Evolutionary conservation across 1,284 basidiomycete species (phyloP), one percentile per base, ranked within the genome.

Genomic region (Tilletia setariae): DNA sequence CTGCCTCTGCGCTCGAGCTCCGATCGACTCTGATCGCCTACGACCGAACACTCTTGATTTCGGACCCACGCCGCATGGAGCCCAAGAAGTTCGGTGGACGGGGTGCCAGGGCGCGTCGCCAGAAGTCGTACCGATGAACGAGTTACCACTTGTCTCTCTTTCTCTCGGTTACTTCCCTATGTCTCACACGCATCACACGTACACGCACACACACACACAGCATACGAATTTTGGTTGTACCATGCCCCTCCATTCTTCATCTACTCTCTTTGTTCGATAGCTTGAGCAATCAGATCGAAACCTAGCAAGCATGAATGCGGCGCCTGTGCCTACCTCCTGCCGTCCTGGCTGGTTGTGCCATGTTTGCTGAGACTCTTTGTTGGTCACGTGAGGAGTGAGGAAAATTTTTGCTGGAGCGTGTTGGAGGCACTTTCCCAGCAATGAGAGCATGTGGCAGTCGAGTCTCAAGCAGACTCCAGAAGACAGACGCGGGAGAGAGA

Each of bases 11-110:
- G 32, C 79, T 81, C 53, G 79, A 81, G 76, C 79, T 82, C 43
- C 79, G 78, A 43, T 78, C 80, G 74, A 75, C 76, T 43, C 78
- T 82, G 66, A 72, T 81, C 66, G 72, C 74, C 67, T 81, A 81
- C 74, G 80, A 81, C 88, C 88, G 96, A 83, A 90, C 92, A 68
- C 87, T 98, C 73, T 86, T 99, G 83, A 96, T 98, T 81, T 94
- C 96, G 77, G 96, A 99, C 86, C 96, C 96, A 80, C 90, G 94
- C 86, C 91, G 94, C 68, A 92, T 92, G 90, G 95, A 98, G 86
- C 95, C 95, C 82, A 98, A 98, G 91, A 98, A 97, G 84, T 84
- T 84, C 77, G 80, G 84, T 79, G 82, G 81, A 78, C 79, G 73
- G 65, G 75, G 76, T 81, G 82, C 82, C 56, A 77, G 82, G 70